These are phyloP conservation scores for Inosperma sp. DNA, from an alignment of 768 basidiomycete species.

Conservation along the genomic window DNA sequence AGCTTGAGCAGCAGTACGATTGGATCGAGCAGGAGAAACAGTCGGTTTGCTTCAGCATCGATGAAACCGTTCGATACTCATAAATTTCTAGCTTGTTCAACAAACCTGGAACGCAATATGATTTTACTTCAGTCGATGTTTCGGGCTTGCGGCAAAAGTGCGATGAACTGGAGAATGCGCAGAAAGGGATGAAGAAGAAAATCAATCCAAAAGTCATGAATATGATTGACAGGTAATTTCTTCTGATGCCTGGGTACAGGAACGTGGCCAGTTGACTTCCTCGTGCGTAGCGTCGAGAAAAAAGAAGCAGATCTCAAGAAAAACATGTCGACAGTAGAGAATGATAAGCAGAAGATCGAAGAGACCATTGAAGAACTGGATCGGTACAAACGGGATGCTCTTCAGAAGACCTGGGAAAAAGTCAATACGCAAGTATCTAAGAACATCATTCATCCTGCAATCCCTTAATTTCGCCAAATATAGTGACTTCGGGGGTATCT, in stretches of 20 bases:
- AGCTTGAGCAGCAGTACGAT: conserved; percentile 74
- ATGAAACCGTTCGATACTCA: background rate
- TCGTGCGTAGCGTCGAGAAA: conserved; percentile 75
- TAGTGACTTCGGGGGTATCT: conserved; percentile 95
- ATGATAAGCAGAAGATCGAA: conserved; percentile 94
- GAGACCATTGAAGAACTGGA: conserved; percentile 91
- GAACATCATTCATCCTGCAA: background rate
- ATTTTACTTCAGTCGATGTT: conserved; percentile 69
- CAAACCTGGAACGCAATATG: conserved; percentile 72
- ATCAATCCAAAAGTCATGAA: conserved; percentile 93
- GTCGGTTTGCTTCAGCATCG: conserved; percentile 44
- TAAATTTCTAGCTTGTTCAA: conserved; percentile 67
- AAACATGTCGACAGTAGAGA: conserved; percentile 82
- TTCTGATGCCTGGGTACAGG: too few species aligned
- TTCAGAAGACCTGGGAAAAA: conserved; percentile 94
- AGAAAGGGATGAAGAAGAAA: conserved; percentile 90
- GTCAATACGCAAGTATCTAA: conserved; percentile 74
- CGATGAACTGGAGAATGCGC: conserved; percentile 67
- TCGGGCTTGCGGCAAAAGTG: conserved; percentile 55
- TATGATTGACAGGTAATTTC: conserved; percentile 85
- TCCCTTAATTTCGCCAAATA: background rate
- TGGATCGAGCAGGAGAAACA: conserved; percentile 89
- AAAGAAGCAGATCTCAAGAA: conserved; percentile 81
- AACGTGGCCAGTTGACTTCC: background rate
- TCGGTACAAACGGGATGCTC: conserved; percentile 87